A percentile compares a stretch with the other conserved stretches of the same genome.
phyloP scores from a whole-genome alignment of 78 protist species.

The Dictyostelium intermedium region DNA sequence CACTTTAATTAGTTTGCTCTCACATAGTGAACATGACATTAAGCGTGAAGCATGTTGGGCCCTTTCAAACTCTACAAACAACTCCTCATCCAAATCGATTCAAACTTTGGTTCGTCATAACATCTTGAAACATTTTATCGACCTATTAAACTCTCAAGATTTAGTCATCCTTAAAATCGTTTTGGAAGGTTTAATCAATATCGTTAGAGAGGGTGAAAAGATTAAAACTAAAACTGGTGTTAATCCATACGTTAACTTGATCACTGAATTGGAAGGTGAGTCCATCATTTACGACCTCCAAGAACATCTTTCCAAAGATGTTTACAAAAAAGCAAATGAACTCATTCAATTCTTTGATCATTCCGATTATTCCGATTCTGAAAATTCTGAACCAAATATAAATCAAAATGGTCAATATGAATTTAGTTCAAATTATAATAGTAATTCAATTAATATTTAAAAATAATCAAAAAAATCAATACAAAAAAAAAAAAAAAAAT shows the following conservation, averaged over 20 bases:
- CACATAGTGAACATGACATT: slow-evolving; percentile 82
- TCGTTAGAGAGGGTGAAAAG: slow-evolving; percentile 35
- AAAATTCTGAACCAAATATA: slow-evolving; percentile 56
- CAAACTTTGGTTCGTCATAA: slow-evolving; percentile 74
- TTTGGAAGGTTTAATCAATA: slow-evolving; percentile 79
- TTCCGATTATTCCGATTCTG: slow-evolving; percentile 16
- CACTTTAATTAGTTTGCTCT: slow-evolving; percentile 81
- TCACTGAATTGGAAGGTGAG: slow-evolving; percentile 36
- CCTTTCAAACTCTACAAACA: slow-evolving; percentile 93
- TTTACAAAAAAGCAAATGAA: slow-evolving; percentile 18
- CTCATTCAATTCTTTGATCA: slow-evolving; percentile 19
- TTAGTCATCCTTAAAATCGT: slow-evolving; percentile 92
- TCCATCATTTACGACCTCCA: slow-evolving; percentile 13
- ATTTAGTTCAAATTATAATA: not conserved
- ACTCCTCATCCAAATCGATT: not conserved
- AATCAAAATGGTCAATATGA: not conserved
- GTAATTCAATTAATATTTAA: not conserved
- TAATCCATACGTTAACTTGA: slow-evolving; percentile 63
- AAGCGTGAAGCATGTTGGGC: slow-evolving; percentile 98
- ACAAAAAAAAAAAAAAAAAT: not conserved
- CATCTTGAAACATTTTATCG: slow-evolving; percentile 75
- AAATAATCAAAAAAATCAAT: too few species aligned
- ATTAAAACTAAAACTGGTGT: slow-evolving; percentile 26
- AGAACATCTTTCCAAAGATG: not conserved
- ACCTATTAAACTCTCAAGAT: slow-evolving; percentile 17